Evolutionary conservation across 495 filamentous ascomycete species (phyloP), one percentile per base, ranked within the genome.

Genomic region (Xylona heveae): DNA sequence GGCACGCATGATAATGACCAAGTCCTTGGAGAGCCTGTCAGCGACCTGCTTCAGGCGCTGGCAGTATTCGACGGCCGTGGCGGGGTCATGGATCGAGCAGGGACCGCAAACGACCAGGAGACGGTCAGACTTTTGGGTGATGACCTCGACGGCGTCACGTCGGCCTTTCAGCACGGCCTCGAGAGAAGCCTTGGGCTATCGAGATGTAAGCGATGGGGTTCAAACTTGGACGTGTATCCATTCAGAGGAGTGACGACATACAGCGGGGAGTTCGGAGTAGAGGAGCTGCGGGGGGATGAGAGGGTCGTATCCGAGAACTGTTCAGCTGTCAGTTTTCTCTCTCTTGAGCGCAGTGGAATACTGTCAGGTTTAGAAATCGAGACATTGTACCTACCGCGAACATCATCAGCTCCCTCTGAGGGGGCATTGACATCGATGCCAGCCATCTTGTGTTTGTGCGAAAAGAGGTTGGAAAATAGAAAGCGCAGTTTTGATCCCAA

Each of bases 41-140:
- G 77, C 62, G 15, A 93, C 55, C 18, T 61, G 58, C 56, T 81
- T 81, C 24, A 97, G 61, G 24, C 73, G 70, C 19, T 57, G 44
- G 41, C 75, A 74, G 54, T 97, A 97, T 51, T 94, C 88, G 38
- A 85, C 63, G 2, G 88, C 88, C 7, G 68, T 71, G 15, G 61
- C 69, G 1, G 88, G 88, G 53, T 97, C 88, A 59, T 97, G 88
- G 48, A 97, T 82, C 28, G 84, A 94, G 64, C 88, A 97, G 19
- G 88, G 88, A 1, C 88, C 88, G 44, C 88, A 78, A 31, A 97
- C 68, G 40, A 95, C 88, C 37, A 97, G 69, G 4, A 97, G 76
- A 30, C 83, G 80, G 59, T 92, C 81, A 45, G 74, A 71, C 6
- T 49, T 53, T 33, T 64, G 66, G 49, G 78, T 82, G 38, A 95